A percentile compares a stretch with the other conserved stretches of the same genome.
Evolutionary conservation across 2,329 filamentous ascomycete species (phyloP).

Genomic region (Dothideomycetidae sp.): DNA sequence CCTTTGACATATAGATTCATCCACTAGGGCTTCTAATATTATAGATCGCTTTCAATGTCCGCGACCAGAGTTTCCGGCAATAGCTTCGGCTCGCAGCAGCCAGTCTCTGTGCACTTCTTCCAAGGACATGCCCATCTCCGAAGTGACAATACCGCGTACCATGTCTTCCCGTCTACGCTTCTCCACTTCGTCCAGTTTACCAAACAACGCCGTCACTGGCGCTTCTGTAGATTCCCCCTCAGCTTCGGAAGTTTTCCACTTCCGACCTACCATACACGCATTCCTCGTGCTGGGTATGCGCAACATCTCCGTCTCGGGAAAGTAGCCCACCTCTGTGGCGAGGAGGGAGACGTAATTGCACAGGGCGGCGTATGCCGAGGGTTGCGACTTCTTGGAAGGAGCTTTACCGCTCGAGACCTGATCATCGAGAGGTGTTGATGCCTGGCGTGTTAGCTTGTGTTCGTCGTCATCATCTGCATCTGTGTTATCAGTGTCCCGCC

Average conservation of each 20-base stretch:
- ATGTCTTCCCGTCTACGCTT: slow-evolving; percentile 2
- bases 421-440: no score
- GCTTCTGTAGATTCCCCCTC: not conserved
- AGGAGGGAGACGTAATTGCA: slow-evolving; percentile 64
- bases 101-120: slow-evolving; percentile 11
- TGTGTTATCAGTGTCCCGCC: not conserved
- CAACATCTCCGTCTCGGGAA: slow-evolving; percentile 68
- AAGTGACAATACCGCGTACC: slow-evolving; percentile 8
- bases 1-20: no score
- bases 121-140: slow-evolving; percentile 11
- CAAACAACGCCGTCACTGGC: not conserved
- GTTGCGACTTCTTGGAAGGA: slow-evolving; percentile 18
- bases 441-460: no score
- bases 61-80: slow-evolving; percentile 12
- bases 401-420: slow-evolving; percentile 16
- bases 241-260: slow-evolving; percentile 4
- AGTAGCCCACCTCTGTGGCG: slow-evolving; percentile 57
- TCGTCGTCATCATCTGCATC: not conserved
- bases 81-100: slow-evolving; percentile 11
- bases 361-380: slow-evolving; percentile 69
- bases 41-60: no score
- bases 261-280: slow-evolving; percentile 60
- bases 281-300: slow-evolving; percentile 89
- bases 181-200: slow-evolving; percentile 1
- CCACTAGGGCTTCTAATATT: no score